Conservation (phyloP, 345 rosid species). For the Hevea brasiliensis region DNA sequence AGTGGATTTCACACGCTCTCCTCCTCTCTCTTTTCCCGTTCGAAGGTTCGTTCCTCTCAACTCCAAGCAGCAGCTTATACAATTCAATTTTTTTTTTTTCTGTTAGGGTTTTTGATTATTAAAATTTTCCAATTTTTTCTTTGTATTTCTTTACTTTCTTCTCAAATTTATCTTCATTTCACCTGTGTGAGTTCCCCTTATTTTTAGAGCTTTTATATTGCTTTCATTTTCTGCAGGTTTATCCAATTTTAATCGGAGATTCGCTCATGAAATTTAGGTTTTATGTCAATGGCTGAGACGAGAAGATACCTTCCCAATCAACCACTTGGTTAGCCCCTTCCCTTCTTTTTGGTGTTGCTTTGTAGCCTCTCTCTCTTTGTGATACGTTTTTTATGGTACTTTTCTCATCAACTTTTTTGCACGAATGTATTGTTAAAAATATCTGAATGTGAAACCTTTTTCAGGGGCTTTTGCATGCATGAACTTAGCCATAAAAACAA, state of each 20-base stretch:
- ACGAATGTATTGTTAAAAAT: not conserved
- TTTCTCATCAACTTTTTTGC: not conserved
- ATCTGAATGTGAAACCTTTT: not conserved
- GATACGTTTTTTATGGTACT: not conserved
- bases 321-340: not conserved
- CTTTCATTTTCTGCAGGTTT: not conserved
- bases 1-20: slow-evolving; percentile 12
- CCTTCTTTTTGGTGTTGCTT: not conserved
- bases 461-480: not conserved
- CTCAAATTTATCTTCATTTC: not conserved
- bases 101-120: not conserved
- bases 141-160: not conserved
- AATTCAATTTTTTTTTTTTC: not conserved
- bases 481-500: not conserved
- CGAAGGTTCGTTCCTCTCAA: not conserved
- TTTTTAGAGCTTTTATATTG: not conserved
- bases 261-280: not conserved
- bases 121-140: not conserved
- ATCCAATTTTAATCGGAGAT: not conserved
- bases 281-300: slow-evolving; percentile 13
- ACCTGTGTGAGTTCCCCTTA: not conserved
- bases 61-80: not conserved
- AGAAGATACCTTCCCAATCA: slow-evolving; percentile 12
- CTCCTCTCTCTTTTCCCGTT: not conserved
- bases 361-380: not conserved